Conservation (phyloP, 225 moss, liverwort and hornwort species). For the Sphagnum contortum region DNA sequence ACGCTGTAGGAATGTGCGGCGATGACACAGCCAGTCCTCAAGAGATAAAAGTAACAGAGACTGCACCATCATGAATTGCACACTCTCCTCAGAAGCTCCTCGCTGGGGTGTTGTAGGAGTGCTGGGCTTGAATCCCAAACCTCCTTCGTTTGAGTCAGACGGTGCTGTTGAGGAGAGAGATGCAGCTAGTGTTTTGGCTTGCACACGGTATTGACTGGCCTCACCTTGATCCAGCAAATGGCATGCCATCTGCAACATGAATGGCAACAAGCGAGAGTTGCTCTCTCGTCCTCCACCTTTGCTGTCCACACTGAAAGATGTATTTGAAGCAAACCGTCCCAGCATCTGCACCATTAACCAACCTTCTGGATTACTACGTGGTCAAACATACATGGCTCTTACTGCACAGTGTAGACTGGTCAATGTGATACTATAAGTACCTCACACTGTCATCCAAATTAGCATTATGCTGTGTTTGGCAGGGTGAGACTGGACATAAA, state of each 20-base stretch:
- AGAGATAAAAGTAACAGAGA: conserved; percentile 79
- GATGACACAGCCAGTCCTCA: conserved; percentile 90
- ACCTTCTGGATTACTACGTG: not conserved
- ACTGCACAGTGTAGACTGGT: not conserved
- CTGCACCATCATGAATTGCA: conserved; percentile 99
- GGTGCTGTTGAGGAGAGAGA: conserved; percentile 47
- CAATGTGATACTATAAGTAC: no score
- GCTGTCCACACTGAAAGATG: conserved; percentile 95
- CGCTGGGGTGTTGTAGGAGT: conserved; percentile 77
- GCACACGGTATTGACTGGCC: conserved; percentile 78
- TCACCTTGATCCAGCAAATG: conserved; percentile 97
- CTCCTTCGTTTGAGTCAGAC: conserved; percentile 41
- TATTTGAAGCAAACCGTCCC: conserved; percentile 87
- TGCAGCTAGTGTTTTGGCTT: conserved; percentile 64
- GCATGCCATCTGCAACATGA: conserved; percentile 99
- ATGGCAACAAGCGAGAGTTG: conserved; percentile 88
- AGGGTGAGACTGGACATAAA: no score
- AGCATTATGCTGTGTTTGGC: no score
- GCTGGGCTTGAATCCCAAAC: conserved; percentile 54
- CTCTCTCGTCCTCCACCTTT: conserved; percentile 99
- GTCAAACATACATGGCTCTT: no score
- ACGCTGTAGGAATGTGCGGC: conserved; percentile 78
- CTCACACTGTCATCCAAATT: no score
- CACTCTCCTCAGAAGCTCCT: conserved; percentile 65
- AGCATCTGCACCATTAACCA: conserved; percentile 57